phyloP scores from a whole-genome alignment of 768 basidiomycete species.

The Trametes cingulata region DNA sequence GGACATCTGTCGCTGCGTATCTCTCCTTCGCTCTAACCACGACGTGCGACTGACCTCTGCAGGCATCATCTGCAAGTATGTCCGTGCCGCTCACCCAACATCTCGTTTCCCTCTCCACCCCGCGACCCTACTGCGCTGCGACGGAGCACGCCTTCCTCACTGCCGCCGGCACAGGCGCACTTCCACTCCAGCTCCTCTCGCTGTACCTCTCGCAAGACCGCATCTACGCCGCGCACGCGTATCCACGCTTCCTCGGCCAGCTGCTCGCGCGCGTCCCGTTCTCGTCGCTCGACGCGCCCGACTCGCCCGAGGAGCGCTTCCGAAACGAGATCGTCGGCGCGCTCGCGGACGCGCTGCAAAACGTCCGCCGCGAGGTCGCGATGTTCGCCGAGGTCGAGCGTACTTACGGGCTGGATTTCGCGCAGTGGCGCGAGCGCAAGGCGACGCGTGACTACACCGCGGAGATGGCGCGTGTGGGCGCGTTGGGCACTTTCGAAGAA shows the following conservation, averaged over 20 bases:
- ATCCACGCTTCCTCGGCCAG: constrained; percentile 69
- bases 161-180: constrained; percentile 52
- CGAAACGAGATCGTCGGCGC: constrained; percentile 47
- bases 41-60: neutral
- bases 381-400: constrained; percentile 61
- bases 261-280: constrained; percentile 65
- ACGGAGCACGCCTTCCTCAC: constrained; percentile 60
- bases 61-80: neutral
- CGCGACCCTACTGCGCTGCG: constrained; percentile 46
- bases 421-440: constrained; percentile 53
- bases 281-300: constrained; percentile 34
- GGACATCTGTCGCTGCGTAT: too few species aligned
- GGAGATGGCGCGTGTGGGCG: constrained; percentile 60
- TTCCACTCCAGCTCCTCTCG: constrained; percentile 49
- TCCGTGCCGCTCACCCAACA: constrained; percentile 31
- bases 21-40: neutral
- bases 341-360: constrained; percentile 54
- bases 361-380: constrained; percentile 55
- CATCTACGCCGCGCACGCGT: constrained; percentile 73
- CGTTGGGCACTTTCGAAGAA: constrained; percentile 51
- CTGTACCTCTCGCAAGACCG: constrained; percentile 74
- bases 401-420: constrained; percentile 46
- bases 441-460: constrained; percentile 71
- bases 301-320: constrained; percentile 36
- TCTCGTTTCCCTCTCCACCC: constrained; percentile 39